Evolutionary conservation across 768 basidiomycete genomes (phyloP).

Genomic region (Pleurotus sapidus): DNA sequence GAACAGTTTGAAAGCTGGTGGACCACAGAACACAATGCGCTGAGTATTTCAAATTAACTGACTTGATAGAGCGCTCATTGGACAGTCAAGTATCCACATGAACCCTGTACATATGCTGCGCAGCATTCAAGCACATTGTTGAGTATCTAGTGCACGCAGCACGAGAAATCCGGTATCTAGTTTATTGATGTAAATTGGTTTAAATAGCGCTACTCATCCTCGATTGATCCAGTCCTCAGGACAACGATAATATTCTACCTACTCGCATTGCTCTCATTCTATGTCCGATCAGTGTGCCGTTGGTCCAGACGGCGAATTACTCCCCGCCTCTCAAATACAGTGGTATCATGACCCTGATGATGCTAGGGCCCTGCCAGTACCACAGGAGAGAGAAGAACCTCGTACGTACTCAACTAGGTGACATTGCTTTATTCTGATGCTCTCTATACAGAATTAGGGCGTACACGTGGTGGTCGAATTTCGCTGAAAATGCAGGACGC

Average conservation of each 20-base stretch:
- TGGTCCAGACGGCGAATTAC: conserved; percentile 8
- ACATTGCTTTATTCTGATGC: background rate
- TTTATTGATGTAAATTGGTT: background rate
- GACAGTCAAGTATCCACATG: background rate
- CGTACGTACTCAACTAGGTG: background rate
- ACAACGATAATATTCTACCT: background rate
- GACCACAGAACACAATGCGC: background rate
- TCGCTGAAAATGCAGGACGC: background rate
- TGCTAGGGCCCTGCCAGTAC: background rate
- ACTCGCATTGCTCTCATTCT: background rate
- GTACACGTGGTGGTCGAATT: background rate
- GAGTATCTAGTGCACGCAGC: background rate
- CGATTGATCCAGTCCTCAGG: background rate
- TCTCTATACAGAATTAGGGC: background rate
- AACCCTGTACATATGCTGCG: background rate
- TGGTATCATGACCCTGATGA: conserved; percentile 9
- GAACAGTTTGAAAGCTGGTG: background rate
- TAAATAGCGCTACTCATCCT: background rate
- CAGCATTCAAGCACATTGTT: background rate
- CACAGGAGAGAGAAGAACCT: background rate
- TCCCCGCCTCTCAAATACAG: conserved; percentile 7
- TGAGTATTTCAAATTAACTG: background rate
- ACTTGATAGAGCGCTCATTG: background rate
- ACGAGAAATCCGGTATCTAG: background rate
- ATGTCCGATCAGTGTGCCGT: conserved; percentile 10